A percentile compares a stretch with the other conserved stretches of the same genome.
These are phyloP conservation scores for Flaveria linearis DNA, from an alignment of 129 eudicot genomes.

Conservation along the genomic window DNA sequence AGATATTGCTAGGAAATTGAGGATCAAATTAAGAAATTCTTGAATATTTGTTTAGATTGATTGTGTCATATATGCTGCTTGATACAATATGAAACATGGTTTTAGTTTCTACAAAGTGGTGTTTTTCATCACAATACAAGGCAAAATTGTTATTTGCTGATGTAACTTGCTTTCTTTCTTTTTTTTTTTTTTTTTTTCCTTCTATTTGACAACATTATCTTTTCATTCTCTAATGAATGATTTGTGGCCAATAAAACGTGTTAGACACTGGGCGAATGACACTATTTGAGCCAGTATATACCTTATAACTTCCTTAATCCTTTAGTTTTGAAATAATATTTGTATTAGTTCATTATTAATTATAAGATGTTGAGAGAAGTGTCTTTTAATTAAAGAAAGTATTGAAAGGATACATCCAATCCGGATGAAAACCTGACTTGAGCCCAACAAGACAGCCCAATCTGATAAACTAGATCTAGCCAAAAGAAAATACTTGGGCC, in stretches of 20 bases:
- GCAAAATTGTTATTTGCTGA: not conserved
- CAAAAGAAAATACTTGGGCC: no score
- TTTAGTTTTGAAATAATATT: no score
- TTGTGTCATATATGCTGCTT: constrained; percentile 17
- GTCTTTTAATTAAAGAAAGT: no score
- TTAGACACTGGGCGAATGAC: no score
- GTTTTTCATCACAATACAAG: not conserved
- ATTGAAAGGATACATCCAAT: no score
- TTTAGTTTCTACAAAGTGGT: not conserved
- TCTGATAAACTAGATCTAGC: no score
- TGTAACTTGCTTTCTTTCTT: not conserved
- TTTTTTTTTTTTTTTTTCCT: not conserved
- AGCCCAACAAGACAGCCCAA: no score
- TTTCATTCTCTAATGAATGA: not conserved
- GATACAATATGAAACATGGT: not conserved
- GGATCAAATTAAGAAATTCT: constrained; percentile 73
- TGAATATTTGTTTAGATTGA: constrained; percentile 32
- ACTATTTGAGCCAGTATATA: no score
- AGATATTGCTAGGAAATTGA: constrained; percentile 73
- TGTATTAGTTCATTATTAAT: no score
- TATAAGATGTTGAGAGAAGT: no score
- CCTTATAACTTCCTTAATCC: no score
- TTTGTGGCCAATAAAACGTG: not conserved
- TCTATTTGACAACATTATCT: not conserved
- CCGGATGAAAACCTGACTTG: no score